Percentiles rank a stretch among this genome's conserved stretches.
These are phyloP conservation scores for Penicillium simplicissimum DNA, from an alignment of 495 filamentous ascomycete species.

Conservation along the genomic window DNA sequence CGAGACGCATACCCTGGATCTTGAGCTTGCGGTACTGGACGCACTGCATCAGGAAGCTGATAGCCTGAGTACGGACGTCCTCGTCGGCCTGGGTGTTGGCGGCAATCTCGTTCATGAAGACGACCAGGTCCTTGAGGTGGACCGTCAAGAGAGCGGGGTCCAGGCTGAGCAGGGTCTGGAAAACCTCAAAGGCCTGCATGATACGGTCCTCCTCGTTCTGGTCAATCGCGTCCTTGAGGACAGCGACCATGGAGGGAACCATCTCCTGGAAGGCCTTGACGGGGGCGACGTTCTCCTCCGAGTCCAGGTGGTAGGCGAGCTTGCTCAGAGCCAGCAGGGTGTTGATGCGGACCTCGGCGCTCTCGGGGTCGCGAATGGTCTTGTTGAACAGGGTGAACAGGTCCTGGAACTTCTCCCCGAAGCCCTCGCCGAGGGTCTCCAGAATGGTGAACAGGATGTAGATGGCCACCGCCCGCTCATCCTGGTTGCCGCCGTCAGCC, in stretches of 20 bases:
- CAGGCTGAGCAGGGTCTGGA: constrained; percentile 91
- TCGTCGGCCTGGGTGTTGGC: constrained; percentile 73
- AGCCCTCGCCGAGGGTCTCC: constrained; percentile 77
- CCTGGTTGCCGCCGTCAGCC: constrained; percentile 65
- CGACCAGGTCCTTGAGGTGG: constrained; percentile 86
- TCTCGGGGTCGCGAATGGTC: constrained; percentile 89
- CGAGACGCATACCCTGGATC: constrained; percentile 82
- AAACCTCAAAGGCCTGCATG: constrained; percentile 92
- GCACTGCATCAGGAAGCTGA: constrained; percentile 90
- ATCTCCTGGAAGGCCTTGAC: constrained; percentile 72
- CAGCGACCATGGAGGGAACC: constrained; percentile 83
- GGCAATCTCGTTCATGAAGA: constrained; percentile 91
- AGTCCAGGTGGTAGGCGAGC: constrained; percentile 82
- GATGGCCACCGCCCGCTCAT: constrained; percentile 83
- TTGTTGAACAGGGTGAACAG: constrained; percentile 81
- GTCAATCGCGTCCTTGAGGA: constrained; percentile 80
- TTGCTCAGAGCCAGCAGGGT: constrained; percentile 91
- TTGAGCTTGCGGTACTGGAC: constrained; percentile 92
- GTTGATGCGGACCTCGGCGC: constrained; percentile 88
- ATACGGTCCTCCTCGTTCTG: constrained; percentile 79
- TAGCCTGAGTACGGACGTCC: constrained; percentile 82
- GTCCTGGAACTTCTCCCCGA: constrained; percentile 72
- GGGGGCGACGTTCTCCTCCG: constrained; percentile 74
- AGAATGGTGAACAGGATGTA: constrained; percentile 92
- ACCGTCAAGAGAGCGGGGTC: constrained; percentile 79